These are phyloP conservation scores for Centella asiatica DNA, from an alignment of 129 eudicot species.

Conservation along the genomic window DNA sequence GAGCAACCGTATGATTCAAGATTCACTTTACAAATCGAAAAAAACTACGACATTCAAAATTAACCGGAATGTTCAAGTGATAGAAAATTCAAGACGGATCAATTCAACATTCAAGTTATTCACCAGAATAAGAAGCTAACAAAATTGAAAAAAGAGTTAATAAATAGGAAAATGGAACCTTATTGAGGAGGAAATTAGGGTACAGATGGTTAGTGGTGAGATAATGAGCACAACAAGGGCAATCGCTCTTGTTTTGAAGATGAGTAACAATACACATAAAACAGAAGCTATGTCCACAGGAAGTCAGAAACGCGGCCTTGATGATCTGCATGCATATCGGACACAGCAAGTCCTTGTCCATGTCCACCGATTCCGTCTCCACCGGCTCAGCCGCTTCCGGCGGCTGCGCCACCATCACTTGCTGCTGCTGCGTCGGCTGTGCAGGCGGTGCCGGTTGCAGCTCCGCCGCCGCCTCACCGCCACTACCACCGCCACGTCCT, in stretches of 20 bases:
- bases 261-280: slow-evolving; percentile 84
- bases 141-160: too few species aligned
- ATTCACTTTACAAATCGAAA: too few species aligned
- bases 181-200: slow-evolving; percentile 84
- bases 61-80: too few species aligned
- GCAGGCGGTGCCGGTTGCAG: slow-evolving; percentile 16
- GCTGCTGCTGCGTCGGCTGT: slow-evolving; percentile 11
- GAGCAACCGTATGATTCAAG: too few species aligned
- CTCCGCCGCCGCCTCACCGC: slow-evolving; percentile 14
- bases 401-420: neutral
- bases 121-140: too few species aligned
- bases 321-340: slow-evolving; percentile 96
- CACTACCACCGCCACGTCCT: neutral
- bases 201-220: slow-evolving; percentile 53
- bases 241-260: slow-evolving; percentile 73
- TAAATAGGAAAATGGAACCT: slow-evolving; percentile 52
- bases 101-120: too few species aligned
- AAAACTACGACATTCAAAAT: too few species aligned
- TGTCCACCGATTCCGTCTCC: slow-evolving; percentile 16
- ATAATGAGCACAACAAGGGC: slow-evolving; percentile 70
- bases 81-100: too few species aligned
- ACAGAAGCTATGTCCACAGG: slow-evolving; percentile 89
- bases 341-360: slow-evolving; percentile 67
- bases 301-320: slow-evolving; percentile 73
- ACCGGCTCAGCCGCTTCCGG: too few species aligned